Conservation (phyloP, 2,329 filamentous ascomycete genomes). For the Dactylonectria macrodidyma region DNA sequence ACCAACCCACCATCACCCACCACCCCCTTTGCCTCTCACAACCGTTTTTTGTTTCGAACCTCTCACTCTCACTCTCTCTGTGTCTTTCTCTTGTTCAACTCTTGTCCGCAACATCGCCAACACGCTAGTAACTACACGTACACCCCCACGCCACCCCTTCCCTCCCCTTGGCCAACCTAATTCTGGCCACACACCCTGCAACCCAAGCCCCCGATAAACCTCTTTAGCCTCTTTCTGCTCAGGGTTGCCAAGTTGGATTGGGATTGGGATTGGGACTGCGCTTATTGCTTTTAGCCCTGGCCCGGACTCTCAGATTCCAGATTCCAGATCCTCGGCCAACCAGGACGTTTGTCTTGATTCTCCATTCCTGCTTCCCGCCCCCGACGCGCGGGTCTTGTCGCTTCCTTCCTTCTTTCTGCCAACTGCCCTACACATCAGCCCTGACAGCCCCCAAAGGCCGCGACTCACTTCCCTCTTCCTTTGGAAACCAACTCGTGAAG, state of each 20-base stretch:
- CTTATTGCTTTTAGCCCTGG: conserved; percentile 46
- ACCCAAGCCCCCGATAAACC: conserved; percentile 29
- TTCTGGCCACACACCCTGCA: conserved; percentile 30
- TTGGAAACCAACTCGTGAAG: conserved; percentile 26
- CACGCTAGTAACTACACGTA: conserved; percentile 5
- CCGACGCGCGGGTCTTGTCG: conserved; percentile 23
- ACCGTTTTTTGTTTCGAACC: conserved; percentile 1
- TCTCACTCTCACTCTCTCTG: conserved; percentile 1
- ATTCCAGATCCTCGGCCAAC: conserved; percentile 49
- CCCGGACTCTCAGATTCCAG: conserved; percentile 38
- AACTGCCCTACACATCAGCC: conserved; percentile 16
- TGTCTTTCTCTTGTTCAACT: not conserved
- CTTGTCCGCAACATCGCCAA: not conserved
- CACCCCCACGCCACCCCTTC: conserved; percentile 7
- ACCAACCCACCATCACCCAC: not conserved
- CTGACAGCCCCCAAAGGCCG: conserved; percentile 1
- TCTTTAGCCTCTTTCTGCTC: conserved; percentile 33
- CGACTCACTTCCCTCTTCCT: not conserved
- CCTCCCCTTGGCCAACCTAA: conserved; percentile 26
- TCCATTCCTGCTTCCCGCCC: conserved; percentile 45
- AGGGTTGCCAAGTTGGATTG: conserved; percentile 41
- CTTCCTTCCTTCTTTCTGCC: conserved; percentile 28
- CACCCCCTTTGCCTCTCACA: not conserved
- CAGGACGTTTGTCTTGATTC: conserved; percentile 42
- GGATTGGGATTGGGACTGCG: conserved; percentile 32